These are phyloP conservation scores for Trypanosoma cruzi DNA, from an alignment of 208 protist species.

Conservation along the genomic window DNA sequence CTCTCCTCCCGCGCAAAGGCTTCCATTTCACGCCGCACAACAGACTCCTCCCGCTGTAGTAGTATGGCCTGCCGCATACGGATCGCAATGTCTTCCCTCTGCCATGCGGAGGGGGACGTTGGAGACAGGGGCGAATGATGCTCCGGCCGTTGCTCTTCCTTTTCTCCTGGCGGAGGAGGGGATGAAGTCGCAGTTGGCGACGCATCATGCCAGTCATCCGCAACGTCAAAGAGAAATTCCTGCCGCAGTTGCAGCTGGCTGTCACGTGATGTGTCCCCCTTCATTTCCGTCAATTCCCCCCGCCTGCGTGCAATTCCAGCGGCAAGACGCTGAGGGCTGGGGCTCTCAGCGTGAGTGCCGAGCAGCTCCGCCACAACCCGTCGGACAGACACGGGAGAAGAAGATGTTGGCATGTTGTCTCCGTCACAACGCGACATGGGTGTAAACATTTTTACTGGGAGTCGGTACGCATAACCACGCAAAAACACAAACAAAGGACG, in stretches of 20 bases:
- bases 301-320: not conserved
- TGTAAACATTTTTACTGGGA: not conserved
- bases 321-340: not conserved
- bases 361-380: slow-evolving; percentile 3
- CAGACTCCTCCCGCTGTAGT: slow-evolving; percentile 8
- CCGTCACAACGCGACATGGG: not conserved
- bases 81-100: not conserved
- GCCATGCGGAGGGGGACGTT: not conserved
- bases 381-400: not conserved
- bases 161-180: not conserved
- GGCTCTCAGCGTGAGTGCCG: not conserved
- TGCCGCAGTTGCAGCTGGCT: not conserved
- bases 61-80: not conserved
- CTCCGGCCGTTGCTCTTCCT: not conserved
- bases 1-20: not conserved
- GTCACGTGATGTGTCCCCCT: not conserved
- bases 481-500: not conserved
- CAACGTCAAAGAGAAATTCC: not conserved
- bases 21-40: slow-evolving; percentile 9
- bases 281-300: not conserved
- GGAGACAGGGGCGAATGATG: not conserved
- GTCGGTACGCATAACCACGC: not conserved
- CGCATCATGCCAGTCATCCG: not conserved
- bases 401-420: not conserved
- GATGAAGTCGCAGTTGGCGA: not conserved